Conservation (phyloP, 1,139 yeast species). For the Wickerhamomyces sp. region DNA sequence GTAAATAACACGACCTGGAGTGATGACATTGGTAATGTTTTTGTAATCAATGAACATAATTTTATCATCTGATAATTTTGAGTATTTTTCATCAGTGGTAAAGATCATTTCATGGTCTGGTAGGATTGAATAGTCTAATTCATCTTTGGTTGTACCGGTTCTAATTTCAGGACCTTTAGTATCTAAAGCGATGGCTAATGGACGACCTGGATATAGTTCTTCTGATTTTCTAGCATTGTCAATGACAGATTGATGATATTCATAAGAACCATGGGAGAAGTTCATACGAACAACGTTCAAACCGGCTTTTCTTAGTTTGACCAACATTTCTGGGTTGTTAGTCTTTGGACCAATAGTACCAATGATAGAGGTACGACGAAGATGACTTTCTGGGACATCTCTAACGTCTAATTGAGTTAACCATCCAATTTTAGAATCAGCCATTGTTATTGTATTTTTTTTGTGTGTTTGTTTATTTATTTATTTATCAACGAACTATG, state of each 20-base stretch:
- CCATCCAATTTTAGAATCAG: conserved; percentile 44
- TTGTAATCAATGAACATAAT: conserved; percentile 89
- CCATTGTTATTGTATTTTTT: conserved; percentile 8
- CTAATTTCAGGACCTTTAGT: conserved; percentile 99
- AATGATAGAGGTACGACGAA: conserved; percentile 93
- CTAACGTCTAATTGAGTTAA: conserved; percentile 74
- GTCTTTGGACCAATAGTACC: conserved; percentile 99
- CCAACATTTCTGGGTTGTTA: conserved; percentile 80
- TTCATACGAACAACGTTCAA: conserved; percentile 97
- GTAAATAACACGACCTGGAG: conserved; percentile 82
- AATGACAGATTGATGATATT: conserved; percentile 92
- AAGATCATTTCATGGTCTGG: conserved; percentile 89
- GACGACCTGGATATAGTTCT: conserved; percentile 87
- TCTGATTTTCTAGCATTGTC: conserved; percentile 96
- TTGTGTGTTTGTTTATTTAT: background rate
- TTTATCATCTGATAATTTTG: conserved; percentile 65
- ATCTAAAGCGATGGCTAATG: conserved; percentile 96
- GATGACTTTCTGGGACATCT: conserved; percentile 74
- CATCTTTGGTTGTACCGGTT: conserved; percentile 88
- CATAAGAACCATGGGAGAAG: conserved; percentile 97
- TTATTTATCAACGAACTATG: too few species aligned
- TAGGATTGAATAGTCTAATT: conserved; percentile 73
- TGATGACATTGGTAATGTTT: conserved; percentile 92
- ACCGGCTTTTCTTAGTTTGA: conserved; percentile 92
- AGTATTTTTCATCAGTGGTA: conserved; percentile 83